A percentile compares a stretch with the other conserved stretches of the same genome.
These are phyloP conservation scores for Sugiyamaella japonica DNA, from an alignment of 1,139 yeast genomes.

Conservation along the genomic window DNA sequence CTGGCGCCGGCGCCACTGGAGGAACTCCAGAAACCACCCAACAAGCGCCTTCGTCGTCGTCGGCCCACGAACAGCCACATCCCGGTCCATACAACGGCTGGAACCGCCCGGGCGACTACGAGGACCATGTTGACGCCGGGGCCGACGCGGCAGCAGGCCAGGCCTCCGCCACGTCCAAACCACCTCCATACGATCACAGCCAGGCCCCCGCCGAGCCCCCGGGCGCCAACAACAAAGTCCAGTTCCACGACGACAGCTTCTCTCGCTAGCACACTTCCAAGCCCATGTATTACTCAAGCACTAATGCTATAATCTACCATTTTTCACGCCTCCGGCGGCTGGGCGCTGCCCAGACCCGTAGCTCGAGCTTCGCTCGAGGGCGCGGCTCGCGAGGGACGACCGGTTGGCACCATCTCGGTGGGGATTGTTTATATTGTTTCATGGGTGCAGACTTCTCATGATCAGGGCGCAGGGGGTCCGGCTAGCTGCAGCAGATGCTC, in stretches of 20 bases:
- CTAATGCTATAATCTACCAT: background rate
- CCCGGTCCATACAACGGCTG: conserved; percentile 11
- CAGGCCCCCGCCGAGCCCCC: conserved; percentile 25
- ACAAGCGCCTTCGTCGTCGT: background rate
- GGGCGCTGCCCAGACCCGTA: too few species aligned
- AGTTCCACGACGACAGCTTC: conserved; percentile 23
- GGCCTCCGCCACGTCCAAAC: conserved; percentile 13
- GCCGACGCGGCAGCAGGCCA: conserved; percentile 2
- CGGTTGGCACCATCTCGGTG: too few species aligned
- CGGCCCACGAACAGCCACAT: conserved; percentile 8
- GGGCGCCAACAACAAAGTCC: conserved; percentile 30
- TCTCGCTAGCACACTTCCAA: background rate
- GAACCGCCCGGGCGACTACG: conserved; percentile 11
- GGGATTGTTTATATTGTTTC: too few species aligned
- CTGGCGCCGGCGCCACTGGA: background rate
- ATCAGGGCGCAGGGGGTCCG: too few species aligned
- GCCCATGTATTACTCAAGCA: background rate
- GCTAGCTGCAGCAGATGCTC: too few species aligned
- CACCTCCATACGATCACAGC: conserved; percentile 27
- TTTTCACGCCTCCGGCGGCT: too few species aligned
- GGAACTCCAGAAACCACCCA: too few species aligned
- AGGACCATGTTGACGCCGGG: conserved; percentile 2
- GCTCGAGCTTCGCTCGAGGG: too few species aligned
- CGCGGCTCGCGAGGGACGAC: too few species aligned
- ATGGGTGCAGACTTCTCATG: too few species aligned